A percentile compares a stretch with the other conserved stretches of the same genome.
Evolutionary conservation across 2,329 filamentous ascomycete genomes (phyloP).

Genomic region (Curvularia sp.): DNA sequence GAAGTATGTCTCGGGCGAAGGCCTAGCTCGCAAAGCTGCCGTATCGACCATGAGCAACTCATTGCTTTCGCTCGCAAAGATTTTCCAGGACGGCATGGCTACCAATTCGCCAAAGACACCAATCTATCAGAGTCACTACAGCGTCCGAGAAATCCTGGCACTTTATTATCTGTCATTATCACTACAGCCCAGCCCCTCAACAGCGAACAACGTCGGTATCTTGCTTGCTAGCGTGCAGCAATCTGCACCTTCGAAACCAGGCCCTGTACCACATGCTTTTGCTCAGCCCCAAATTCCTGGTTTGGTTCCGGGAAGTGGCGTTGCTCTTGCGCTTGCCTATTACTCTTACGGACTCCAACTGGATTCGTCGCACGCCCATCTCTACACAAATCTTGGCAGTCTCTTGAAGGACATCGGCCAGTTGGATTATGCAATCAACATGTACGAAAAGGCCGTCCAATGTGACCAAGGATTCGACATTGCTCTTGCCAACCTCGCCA

Average conservation of each 20-base stretch:
- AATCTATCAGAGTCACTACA: slow-evolving; percentile 68
- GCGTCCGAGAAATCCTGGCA: slow-evolving; percentile 89
- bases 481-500: slow-evolving; percentile 92
- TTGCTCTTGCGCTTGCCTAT: slow-evolving; percentile 87
- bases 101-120: slow-evolving; percentile 65
- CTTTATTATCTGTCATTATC: slow-evolving; percentile 96
- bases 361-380: slow-evolving; percentile 88
- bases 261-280: slow-evolving; percentile 49
- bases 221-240: slow-evolving; percentile 94
- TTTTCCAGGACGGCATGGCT: slow-evolving; percentile 95
- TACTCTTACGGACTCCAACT: slow-evolving; percentile 93
- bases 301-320: slow-evolving; percentile 82
- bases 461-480: slow-evolving; percentile 98
- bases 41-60: slow-evolving; percentile 96
- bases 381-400: slow-evolving; percentile 96
- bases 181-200: slow-evolving; percentile 93
- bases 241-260: slow-evolving; percentile 54
- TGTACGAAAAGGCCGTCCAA: slow-evolving; percentile 94
- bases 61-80: slow-evolving; percentile 91
- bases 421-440: slow-evolving; percentile 86
- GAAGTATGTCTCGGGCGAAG: slow-evolving; percentile 69
- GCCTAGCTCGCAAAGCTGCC: slow-evolving; percentile 76
- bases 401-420: slow-evolving; percentile 96
- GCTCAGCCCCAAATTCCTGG: slow-evolving; percentile 68
- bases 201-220: slow-evolving; percentile 97